Evolutionary conservation across 768 basidiomycete genomes (phyloP).

Genomic region (Lactarius sp.): DNA sequence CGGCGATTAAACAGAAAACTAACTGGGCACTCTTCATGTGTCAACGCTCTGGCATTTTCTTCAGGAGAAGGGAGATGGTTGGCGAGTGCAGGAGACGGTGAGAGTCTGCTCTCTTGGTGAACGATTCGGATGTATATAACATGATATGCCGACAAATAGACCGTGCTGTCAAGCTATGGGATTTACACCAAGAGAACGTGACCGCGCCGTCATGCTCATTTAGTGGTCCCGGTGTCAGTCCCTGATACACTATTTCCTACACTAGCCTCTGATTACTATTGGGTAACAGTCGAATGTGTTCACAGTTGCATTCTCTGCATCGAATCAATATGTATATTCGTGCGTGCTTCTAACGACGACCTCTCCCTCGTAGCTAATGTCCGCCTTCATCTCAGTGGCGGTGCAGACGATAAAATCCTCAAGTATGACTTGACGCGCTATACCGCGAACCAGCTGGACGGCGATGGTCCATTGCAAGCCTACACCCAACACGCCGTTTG

Average conservation of each 20-base stretch:
- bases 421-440: slow-evolving; percentile 22
- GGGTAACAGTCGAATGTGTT: slow-evolving; percentile 59
- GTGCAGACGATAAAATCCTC: slow-evolving; percentile 19
- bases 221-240: slow-evolving; percentile 30
- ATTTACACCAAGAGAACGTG: slow-evolving; percentile 34
- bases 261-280: neutral
- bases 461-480: slow-evolving; percentile 5
- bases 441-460: neutral
- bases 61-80: slow-evolving; percentile 35
- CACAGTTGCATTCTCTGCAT: slow-evolving; percentile 63
- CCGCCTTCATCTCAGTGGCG: slow-evolving; percentile 9
- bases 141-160: slow-evolving; percentile 26
- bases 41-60: slow-evolving; percentile 38
- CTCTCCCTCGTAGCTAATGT: neutral
- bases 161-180: slow-evolving; percentile 34
- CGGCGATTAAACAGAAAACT: slow-evolving; percentile 30
- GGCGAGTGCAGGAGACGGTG: slow-evolving; percentile 39
- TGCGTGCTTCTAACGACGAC: slow-evolving; percentile 35
- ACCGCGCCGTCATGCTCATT: slow-evolving; percentile 29
- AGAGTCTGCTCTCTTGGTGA: neutral
- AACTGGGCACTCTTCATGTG: slow-evolving; percentile 34
- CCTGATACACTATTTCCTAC: neutral
- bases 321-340: slow-evolving; percentile 61
- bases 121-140: neutral
- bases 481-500: slow-evolving; percentile 29